Base-by-base conservation (phyloP, 441 rosid species). In the Eutrema salsugineum region DNA sequence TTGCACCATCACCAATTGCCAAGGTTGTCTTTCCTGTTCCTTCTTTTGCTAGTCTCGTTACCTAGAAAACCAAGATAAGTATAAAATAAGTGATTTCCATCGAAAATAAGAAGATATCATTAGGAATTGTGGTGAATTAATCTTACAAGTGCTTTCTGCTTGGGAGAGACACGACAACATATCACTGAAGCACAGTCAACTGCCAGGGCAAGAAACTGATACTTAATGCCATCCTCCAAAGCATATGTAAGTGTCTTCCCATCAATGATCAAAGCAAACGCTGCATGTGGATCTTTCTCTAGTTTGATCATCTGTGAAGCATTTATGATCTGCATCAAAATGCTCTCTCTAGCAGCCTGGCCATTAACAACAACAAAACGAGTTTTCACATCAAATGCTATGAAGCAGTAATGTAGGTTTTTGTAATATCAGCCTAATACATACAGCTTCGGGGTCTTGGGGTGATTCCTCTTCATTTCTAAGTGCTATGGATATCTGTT, bases 121-220 rank as follows among this genome's bases (percentile, higher is more conserved):
- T 35, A 48, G 54, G 30, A 30, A 36, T 46, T n/a, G 5, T 39
- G 53, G 60, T 58, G 54, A 53, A 8, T 27, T 24, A 3, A 72
- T 80, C 20, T 35, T 83, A 94, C 99, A 74, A 94, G 79, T 11
- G 99, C 99, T 82, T 94, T 94, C 83, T 94, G 99, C 82, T 83
- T 94, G 72, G 97, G 99, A 83, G 99, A 91, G 61, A 94, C 99
- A 61, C 99, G 99, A 27, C 99, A 94, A 77, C 99, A 94, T 58
- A 94, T 90, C 80, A 91, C 97, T 55, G 99, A 91, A 11, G 97
- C 97, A 64, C 99, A 94, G 44, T 78, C 90, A 68, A 94, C 97
- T 17, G 97, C 97, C 72, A 94, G 83, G 33, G 83, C 87, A 83
- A 94, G 87, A 82, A 94, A 86, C 69, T 82, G 91, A 73, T 67